Conservation (phyloP, 2,329 filamentous ascomycete genomes). For the Aspergillus sp. region DNA sequence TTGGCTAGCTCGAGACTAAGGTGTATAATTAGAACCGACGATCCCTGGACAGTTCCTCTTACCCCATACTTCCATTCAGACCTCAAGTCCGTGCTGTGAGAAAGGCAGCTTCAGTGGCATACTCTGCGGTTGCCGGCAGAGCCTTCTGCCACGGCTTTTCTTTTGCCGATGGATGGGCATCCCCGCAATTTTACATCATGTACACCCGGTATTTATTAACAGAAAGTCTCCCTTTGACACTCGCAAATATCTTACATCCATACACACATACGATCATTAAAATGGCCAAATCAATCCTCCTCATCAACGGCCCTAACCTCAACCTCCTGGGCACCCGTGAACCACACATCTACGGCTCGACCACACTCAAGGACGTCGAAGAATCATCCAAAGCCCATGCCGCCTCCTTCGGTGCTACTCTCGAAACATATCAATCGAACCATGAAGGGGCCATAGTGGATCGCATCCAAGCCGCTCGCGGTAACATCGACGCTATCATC, state of each 20-base stretch:
- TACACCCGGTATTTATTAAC: neutral
- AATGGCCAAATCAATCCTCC: conserved; percentile 59
- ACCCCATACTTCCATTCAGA: neutral
- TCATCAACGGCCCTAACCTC: conserved; percentile 83
- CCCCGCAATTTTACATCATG: neutral
- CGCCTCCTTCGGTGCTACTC: conserved; percentile 49
- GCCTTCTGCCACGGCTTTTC: conserved; percentile 13
- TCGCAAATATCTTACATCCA: neutral
- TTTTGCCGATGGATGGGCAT: neutral
- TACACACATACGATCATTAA: conserved; percentile 8
- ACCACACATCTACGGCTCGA: conserved; percentile 72
- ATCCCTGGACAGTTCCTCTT: neutral
- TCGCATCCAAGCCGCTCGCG: conserved; percentile 70
- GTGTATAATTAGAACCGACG: neutral
- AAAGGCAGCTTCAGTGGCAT: too few species aligned
- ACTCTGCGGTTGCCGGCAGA: conserved; percentile 4
- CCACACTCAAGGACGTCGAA: conserved; percentile 68
- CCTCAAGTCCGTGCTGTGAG: neutral
- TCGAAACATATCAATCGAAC: conserved; percentile 74
- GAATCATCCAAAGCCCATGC: conserved; percentile 56
- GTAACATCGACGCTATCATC: conserved; percentile 62
- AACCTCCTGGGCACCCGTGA: conserved; percentile 78
- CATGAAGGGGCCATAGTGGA: conserved; percentile 76
- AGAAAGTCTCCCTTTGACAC: neutral
- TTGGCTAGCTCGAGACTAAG: neutral